Base-by-base conservation (phyloP, 164 flowering plant genomes). In the Tinospora cordifolia region DNA sequence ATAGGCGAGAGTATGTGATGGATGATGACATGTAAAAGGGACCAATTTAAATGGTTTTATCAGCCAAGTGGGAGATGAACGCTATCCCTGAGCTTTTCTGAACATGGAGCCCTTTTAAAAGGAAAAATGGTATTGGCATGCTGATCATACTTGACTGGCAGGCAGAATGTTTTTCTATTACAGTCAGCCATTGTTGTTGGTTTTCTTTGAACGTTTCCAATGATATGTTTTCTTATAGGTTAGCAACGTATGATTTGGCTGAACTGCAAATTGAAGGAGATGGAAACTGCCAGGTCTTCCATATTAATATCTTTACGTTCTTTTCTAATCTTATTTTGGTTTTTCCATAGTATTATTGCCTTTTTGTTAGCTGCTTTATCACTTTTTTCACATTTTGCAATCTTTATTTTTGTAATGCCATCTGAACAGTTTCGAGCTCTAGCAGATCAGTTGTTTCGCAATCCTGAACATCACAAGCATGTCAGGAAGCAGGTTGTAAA, bases 201-300 rank as follows among this genome's bases (percentile, higher is more conserved):
- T 8, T 60, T 26, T 14, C 15, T 54, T 54, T 21, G 60, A 54
- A 8, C 21, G 19, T 54, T 54, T 54, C 22, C 60, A 6, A n/a
- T 54, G 22, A n/a, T 54, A 19, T 54, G 6, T 40, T 75, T 75
- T 62, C 19, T 0, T 73, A 72, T 84, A 92, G 98, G 81, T 82
- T 93, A 81, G 71, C 75, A 63, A 89, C 90, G 25, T 90, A 93
- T 83, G 91, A 85, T 71, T 78, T 93, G 76, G 87, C 88, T 68
- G 98, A 93, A 78, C 72, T 90, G 73, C 95, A 85, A 71, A 91
- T 93, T 25, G 92, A 87, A 76, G 98, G 98, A 65, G 98, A 93
- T 79, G 98, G 98, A 22, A 93, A 93, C 78, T 93, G 98, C 77
- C 98, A 90, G 98, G 98, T 93, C 68, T 64, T 60, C 54, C 41